A percentile compares a stretch with the other conserved stretches of the same genome.
These are phyloP conservation scores for Backusella psychrophila DNA, from an alignment of 192 early-diverging fungal genomes.

Conservation along the genomic window DNA sequence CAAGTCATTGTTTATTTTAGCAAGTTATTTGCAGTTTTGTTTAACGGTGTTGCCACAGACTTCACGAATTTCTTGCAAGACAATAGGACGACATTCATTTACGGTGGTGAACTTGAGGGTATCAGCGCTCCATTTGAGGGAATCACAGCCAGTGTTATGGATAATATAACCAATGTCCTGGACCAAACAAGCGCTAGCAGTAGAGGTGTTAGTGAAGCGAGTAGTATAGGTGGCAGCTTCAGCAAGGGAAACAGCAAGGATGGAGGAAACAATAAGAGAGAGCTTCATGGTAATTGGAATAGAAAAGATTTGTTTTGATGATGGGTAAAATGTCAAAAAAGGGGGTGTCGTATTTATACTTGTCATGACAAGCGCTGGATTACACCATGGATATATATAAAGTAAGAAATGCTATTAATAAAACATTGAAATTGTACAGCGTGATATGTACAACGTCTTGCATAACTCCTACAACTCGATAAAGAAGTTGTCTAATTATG, in stretches of 20 bases:
- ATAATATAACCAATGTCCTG: neutral
- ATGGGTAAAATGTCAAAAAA: no score
- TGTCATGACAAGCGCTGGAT: no score
- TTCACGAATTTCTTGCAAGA: neutral
- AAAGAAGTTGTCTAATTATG: no score
- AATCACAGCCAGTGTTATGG: neutral
- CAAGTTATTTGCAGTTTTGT: neutral
- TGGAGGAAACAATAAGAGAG: neutral
- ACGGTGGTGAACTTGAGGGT: neutral
- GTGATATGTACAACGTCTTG: no score
- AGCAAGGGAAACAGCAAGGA: neutral
- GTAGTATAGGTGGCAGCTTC: neutral
- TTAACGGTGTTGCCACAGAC: neutral
- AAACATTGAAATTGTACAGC: no score
- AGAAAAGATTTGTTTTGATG: no score
- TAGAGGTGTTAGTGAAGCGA: neutral
- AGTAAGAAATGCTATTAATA: no score
- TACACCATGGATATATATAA: no score
- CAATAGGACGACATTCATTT: neutral
- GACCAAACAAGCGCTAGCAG: neutral
- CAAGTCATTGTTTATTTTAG: no score
- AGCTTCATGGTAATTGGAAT: neutral
- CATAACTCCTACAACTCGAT: no score
- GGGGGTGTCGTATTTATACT: no score
- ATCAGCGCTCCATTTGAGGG: neutral